Conservation (phyloP, 208 protist genomes). For the Pavlovales sp. region DNA sequence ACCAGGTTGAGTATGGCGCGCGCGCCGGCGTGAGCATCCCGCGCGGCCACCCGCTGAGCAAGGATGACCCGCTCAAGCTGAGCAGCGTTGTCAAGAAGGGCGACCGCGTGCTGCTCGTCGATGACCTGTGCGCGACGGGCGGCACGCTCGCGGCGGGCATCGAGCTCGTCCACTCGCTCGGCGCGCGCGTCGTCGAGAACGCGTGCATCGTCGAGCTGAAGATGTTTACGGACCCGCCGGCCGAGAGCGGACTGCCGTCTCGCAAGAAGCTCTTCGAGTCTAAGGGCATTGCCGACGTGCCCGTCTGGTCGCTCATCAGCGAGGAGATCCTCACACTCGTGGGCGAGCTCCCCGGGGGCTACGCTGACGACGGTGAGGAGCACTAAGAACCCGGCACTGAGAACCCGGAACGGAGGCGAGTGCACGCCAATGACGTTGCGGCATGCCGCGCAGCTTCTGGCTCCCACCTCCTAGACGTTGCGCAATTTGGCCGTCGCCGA, state of each 20-base stretch:
- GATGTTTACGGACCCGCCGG: not conserved
- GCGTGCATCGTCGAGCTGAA: conserved; percentile 25
- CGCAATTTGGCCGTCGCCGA: no score
- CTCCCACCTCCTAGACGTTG: no score
- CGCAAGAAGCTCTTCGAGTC: not conserved
- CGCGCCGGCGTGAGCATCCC: not conserved
- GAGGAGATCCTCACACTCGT: not conserved
- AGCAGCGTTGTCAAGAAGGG: not conserved
- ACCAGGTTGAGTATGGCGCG: not conserved
- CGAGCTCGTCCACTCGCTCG: not conserved
- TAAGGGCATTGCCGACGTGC: conserved; percentile 6
- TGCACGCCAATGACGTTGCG: no score
- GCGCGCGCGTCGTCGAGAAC: not conserved
- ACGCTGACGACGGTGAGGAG: conserved; percentile 33
- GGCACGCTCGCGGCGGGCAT: conserved; percentile 14
- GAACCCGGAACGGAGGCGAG: no score
- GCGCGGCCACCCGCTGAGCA: not conserved
- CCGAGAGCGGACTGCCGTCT: not conserved
- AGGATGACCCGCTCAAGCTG: not conserved
- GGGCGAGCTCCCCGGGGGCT: not conserved
- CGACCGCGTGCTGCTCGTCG: conserved; percentile 21
- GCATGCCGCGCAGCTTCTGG: no score
- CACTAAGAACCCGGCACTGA: conserved; percentile 22
- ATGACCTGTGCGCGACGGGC: conserved; percentile 26
- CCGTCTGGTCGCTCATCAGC: not conserved